Conservation (phyloP, 192 early-diverging fungal genomes). For the Tieghemiomyces parasiticus region DNA sequence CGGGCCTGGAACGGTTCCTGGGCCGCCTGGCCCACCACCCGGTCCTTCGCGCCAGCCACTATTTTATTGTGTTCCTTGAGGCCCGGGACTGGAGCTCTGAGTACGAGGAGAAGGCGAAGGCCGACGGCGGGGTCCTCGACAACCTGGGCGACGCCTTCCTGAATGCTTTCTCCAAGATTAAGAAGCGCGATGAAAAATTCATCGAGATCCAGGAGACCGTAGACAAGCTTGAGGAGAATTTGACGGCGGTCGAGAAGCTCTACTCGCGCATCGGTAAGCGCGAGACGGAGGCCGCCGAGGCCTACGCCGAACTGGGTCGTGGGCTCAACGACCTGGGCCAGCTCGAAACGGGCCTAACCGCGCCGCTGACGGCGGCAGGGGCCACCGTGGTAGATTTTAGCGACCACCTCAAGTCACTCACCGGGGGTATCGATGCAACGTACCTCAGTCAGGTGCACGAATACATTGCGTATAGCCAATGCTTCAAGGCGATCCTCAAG, state of each 20-base stretch:
- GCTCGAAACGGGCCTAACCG: slow-evolving; percentile 75
- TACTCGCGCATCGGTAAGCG: slow-evolving; percentile 58
- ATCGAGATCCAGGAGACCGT: slow-evolving; percentile 65
- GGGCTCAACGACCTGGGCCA: slow-evolving; percentile 57
- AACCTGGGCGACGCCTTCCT: slow-evolving; percentile 69
- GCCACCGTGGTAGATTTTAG: slow-evolving; percentile 35
- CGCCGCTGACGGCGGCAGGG: slow-evolving; percentile 57
- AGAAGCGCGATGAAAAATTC: slow-evolving; percentile 76
- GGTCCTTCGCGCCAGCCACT: slow-evolving; percentile 47
- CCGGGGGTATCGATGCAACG: slow-evolving; percentile 16
- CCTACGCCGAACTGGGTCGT: slow-evolving; percentile 66
- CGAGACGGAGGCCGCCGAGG: slow-evolving; percentile 61
- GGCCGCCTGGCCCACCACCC: slow-evolving; percentile 72
- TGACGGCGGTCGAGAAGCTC: slow-evolving; percentile 72
- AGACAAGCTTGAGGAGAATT: slow-evolving; percentile 74
- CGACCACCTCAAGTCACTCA: slow-evolving; percentile 44
- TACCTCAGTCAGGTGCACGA: slow-evolving; percentile 72
- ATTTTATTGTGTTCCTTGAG: slow-evolving; percentile 70
- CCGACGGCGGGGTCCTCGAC: slow-evolving; percentile 51
- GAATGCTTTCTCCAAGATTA: slow-evolving; percentile 82
- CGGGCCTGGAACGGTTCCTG: slow-evolving; percentile 72
- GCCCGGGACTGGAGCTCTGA: slow-evolving; percentile 52
- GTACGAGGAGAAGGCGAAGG: slow-evolving; percentile 33
- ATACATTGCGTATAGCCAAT: slow-evolving; percentile 46
- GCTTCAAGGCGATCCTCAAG: slow-evolving; percentile 49